Percentiles rank a stretch among this genome's conserved stretches.
phyloP scores from a whole-genome alignment of 495 filamentous ascomycete species.

The Cudoniella acicularis region DNA sequence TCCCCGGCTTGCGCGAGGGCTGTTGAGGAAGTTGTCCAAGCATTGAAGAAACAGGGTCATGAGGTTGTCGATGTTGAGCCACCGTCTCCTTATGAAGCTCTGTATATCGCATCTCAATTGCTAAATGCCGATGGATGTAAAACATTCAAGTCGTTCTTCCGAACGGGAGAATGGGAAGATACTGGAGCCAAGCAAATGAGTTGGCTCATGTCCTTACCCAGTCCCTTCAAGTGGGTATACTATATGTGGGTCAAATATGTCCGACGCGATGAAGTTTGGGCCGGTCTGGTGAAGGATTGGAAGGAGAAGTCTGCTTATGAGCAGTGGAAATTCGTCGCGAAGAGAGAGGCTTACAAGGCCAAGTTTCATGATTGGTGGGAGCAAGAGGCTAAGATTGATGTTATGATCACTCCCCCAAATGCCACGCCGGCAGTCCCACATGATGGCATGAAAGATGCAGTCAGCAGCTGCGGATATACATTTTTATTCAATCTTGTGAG shows the following conservation, averaged over 20 bases:
- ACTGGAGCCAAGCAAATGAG: conserved; percentile 70
- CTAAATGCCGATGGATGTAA: conserved; percentile 84
- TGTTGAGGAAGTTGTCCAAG: conserved; percentile 62
- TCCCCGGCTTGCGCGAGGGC: conserved; percentile 81
- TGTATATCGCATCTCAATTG: conserved; percentile 77
- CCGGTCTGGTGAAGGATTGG: conserved; percentile 69
- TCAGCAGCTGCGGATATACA: conserved; percentile 89
- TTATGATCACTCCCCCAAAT: conserved; percentile 81
- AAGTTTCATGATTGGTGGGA: conserved; percentile 84
- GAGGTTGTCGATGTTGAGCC: conserved; percentile 70
- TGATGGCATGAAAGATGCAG: conserved; percentile 79
- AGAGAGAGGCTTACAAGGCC: conserved; percentile 72
- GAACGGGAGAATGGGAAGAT: conserved; percentile 77
- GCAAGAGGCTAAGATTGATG: conserved; percentile 63
- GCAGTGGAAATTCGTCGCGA: conserved; percentile 75
- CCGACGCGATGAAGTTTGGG: conserved; percentile 70
- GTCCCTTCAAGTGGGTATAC: conserved; percentile 78
- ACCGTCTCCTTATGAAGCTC: conserved; percentile 65
- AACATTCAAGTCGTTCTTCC: conserved; percentile 74
- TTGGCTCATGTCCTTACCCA: conserved; percentile 67
- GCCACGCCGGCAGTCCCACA: conserved; percentile 88
- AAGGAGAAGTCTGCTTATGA: conserved; percentile 64
- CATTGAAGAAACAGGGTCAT: conserved; percentile 68
- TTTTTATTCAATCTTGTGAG: conserved; percentile 84
- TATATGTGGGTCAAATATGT: conserved; percentile 87